Percentiles rank a stretch among this genome's conserved stretches.
Evolutionary conservation across 208 protist genomes (phyloP).

Genomic region (Trichomonas tenax): DNA sequence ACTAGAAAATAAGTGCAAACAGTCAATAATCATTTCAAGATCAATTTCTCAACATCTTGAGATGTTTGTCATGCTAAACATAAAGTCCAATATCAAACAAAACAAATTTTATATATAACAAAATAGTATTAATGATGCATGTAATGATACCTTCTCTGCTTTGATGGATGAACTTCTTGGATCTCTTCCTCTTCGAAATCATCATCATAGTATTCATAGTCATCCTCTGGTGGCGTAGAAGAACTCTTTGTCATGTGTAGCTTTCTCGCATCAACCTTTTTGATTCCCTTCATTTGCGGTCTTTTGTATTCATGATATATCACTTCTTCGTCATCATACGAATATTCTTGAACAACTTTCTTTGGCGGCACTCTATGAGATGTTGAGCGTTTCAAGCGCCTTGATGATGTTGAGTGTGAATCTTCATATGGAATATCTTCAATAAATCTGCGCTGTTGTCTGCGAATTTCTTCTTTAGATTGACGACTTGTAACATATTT

Average conservation of each 20-base stretch:
- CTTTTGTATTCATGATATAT: background rate
- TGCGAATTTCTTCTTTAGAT: background rate
- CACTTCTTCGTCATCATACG: background rate
- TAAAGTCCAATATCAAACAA: too few species aligned
- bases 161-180: background rate
- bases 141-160: background rate
- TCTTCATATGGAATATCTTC: background rate
- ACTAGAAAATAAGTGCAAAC: too few species aligned
- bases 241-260: background rate
- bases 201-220: background rate
- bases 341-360: background rate
- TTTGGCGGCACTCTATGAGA: background rate
- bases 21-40: too few species aligned
- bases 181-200: background rate
- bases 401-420: background rate
- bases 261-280: background rate
- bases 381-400: background rate
- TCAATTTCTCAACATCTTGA: too few species aligned
- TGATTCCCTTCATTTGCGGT: background rate
- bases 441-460: background rate
- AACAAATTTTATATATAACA: too few species aligned
- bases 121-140: too few species aligned
- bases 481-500: background rate
- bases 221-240: background rate
- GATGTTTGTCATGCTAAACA: too few species aligned